Percentiles rank a stretch among this genome's conserved stretches.
These are phyloP conservation scores for Fusarium sp. DNA, from an alignment of 2,329 filamentous ascomycete species.

Conservation along the genomic window DNA sequence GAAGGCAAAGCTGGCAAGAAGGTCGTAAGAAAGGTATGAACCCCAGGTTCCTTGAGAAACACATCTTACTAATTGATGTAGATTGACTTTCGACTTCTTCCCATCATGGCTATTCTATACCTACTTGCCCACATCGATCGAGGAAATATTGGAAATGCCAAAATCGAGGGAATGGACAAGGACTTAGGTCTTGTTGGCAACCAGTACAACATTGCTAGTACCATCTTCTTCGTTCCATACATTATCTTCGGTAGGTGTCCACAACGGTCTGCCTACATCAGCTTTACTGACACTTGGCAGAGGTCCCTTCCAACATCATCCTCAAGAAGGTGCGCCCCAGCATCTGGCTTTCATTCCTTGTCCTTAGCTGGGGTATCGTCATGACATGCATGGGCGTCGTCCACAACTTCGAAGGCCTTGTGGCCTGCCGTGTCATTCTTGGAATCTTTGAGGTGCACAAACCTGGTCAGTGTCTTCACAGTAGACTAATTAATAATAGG, in stretches of 20 bases:
- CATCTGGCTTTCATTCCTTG: constrained; percentile 52
- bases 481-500: constrained; percentile 28
- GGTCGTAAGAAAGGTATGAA: constrained; percentile 32
- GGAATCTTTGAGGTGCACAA: constrained; percentile 52
- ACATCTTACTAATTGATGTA: not conserved
- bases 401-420: constrained; percentile 59
- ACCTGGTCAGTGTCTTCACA: fast-evolving
- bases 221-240: constrained; percentile 69
- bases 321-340: constrained; percentile 51
- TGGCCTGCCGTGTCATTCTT: constrained; percentile 59
- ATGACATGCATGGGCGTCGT: constrained; percentile 60
- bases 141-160: constrained; percentile 44
- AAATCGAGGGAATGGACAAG: constrained; percentile 56
- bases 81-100: constrained; percentile 37
- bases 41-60: too few species aligned
- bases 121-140: constrained; percentile 36
- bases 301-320: constrained; percentile 53
- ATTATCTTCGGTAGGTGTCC: constrained; percentile 49
- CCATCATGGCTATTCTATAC: constrained; percentile 33
- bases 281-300: constrained; percentile 45
- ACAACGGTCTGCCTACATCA: not conserved
- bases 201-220: constrained; percentile 63
- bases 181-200: constrained; percentile 63
- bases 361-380: constrained; percentile 57
- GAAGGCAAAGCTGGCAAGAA: constrained; percentile 28